These are phyloP conservation scores for Brassica rapa DNA, from an alignment of 345 rosid genomes.

Conservation along the genomic window DNA sequence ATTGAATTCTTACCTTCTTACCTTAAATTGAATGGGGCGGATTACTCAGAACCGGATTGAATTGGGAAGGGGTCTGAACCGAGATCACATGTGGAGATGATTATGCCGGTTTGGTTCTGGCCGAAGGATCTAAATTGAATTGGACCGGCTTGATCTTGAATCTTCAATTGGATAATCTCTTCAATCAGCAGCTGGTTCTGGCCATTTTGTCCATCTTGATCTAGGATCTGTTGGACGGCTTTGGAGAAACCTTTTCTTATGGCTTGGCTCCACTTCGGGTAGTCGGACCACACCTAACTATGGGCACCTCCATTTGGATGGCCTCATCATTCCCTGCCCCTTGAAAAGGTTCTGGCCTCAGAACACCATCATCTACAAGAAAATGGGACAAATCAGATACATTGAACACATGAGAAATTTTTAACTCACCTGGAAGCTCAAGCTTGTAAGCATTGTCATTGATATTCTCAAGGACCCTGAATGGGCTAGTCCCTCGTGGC, in stretches of 20 bases:
- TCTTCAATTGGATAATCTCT: not conserved
- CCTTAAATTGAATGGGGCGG: too few species aligned
- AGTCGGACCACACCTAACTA: not conserved
- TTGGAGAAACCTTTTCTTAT: not conserved
- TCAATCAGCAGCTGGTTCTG: not conserved
- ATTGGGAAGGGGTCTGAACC: too few species aligned
- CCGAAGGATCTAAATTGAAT: not conserved
- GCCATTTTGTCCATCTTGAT: not conserved
- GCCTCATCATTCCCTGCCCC: not conserved
- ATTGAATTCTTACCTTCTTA: not conserved
- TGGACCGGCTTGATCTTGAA: not conserved
- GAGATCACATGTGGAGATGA: not conserved
- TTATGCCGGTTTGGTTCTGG: not conserved
- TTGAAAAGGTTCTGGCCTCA: too few species aligned
- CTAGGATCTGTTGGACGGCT: not conserved
- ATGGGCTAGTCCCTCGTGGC: too few species aligned
- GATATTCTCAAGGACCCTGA: too few species aligned
- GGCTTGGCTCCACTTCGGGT: not conserved
- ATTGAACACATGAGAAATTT: too few species aligned
- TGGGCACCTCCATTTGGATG: not conserved
- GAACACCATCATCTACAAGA: too few species aligned
- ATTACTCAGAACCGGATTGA: too few species aligned
- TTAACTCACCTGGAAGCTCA: too few species aligned
- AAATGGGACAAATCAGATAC: too few species aligned
- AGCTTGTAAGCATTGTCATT: too few species aligned